Evolutionary conservation across 139 green algal genomes (phyloP).

Genomic region (Micractinium conductrix): DNA sequence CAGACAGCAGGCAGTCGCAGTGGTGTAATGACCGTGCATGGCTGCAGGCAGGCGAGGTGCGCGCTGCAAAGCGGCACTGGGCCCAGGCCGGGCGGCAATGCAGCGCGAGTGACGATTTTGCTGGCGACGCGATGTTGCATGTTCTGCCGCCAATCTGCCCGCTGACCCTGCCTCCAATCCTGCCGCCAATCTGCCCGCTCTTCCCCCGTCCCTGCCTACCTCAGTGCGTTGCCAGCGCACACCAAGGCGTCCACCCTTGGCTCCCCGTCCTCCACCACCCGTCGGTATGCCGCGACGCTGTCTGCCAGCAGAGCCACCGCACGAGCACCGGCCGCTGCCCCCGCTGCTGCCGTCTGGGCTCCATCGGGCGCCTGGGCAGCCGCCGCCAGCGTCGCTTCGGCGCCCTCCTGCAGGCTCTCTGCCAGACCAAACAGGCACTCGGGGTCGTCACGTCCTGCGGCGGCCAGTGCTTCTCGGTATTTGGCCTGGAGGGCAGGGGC

Average conservation of each 20-base stretch:
- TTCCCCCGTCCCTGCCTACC: background rate
- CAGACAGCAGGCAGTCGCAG: background rate
- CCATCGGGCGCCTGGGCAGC: slow-evolving; percentile 42
- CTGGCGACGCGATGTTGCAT: background rate
- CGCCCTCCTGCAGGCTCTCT: slow-evolving; percentile 41
- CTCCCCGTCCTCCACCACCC: slow-evolving; percentile 42
- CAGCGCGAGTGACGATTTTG: background rate
- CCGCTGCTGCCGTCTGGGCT: slow-evolving; percentile 30
- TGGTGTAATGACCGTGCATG: background rate
- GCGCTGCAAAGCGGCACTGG: background rate
- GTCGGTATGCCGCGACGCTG: slow-evolving; percentile 52
- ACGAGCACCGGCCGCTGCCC: slow-evolving; percentile 13
- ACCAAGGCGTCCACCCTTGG: slow-evolving; percentile 13
- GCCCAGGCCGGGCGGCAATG: background rate
- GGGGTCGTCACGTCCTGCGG: background rate
- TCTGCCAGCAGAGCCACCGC: slow-evolving; percentile 47
- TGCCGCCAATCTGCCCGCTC: background rate
- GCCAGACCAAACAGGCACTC: slow-evolving; percentile 23
- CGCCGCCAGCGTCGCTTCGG: slow-evolving; percentile 41
- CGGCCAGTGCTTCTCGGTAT: slow-evolving; percentile 21
- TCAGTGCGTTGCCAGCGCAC: slow-evolving; percentile 14
- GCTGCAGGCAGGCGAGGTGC: background rate
- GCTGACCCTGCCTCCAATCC: background rate
- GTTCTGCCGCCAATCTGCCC: no score
- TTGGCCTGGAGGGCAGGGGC: slow-evolving; percentile 15